These are phyloP conservation scores for Cystobasidium sp. DNA, from an alignment of 1,284 basidiomycete genomes.

Conservation along the genomic window DNA sequence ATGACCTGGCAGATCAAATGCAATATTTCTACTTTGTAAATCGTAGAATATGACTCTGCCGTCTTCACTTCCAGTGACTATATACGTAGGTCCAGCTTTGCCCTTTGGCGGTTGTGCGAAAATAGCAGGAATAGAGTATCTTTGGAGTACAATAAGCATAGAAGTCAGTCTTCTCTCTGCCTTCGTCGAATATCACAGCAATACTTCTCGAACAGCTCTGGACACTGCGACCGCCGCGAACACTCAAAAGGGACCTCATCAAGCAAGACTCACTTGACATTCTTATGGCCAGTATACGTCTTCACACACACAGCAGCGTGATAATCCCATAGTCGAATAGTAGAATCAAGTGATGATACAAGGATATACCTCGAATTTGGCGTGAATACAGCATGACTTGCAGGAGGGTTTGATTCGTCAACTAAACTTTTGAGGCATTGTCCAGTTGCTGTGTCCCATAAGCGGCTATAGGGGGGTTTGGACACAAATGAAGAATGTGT, in stretches of 20 bases:
- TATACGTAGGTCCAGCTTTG: conserved; percentile 66
- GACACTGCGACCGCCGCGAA: neutral
- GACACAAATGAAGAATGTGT: neutral
- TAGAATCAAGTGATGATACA: conserved; percentile 87
- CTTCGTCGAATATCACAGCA: neutral
- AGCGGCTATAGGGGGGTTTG: conserved; percentile 74
- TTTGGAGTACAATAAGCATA: neutral
- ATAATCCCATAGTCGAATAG: conserved; percentile 91
- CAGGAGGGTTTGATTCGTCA: conserved; percentile 92
- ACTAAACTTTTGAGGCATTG: conserved; percentile 97
- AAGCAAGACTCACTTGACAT: conserved; percentile 66
- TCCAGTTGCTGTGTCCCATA: conserved; percentile 95
- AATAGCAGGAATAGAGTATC: conserved; percentile 48
- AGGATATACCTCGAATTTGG: conserved; percentile 88
- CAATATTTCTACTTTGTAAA: conserved; percentile 76
- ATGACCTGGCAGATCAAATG: conserved; percentile 77
- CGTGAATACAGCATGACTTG: conserved; percentile 86
- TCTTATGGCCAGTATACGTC: conserved; percentile 82
- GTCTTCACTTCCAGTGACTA: conserved; percentile 90
- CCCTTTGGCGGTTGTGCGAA: conserved; percentile 41
- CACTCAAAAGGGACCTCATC: neutral
- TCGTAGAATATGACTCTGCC: conserved; percentile 87
- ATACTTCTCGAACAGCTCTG: neutral
- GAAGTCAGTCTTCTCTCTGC: neutral
- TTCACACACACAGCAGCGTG: conserved; percentile 90